These are phyloP conservation scores for Pyrrhoderma noxium DNA, from an alignment of 1,284 basidiomycete genomes.

Conservation along the genomic window DNA sequence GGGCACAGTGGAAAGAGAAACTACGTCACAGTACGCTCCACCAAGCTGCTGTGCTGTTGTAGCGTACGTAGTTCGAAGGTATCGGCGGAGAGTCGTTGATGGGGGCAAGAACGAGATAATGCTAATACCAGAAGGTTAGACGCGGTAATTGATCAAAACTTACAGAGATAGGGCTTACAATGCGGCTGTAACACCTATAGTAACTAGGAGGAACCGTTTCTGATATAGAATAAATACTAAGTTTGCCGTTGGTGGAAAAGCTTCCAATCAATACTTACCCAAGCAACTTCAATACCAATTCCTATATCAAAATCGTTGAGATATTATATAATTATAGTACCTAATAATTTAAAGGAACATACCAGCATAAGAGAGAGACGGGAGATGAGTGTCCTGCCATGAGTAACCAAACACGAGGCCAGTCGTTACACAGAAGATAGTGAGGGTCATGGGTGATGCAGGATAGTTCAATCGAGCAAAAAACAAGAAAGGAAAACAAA, in stretches of 20 bases:
- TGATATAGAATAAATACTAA: constrained; percentile 22
- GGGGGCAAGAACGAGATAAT: constrained; percentile 65
- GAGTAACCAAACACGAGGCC: constrained; percentile 69
- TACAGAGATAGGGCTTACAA: constrained; percentile 38
- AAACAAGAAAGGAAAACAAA: constrained; percentile 68
- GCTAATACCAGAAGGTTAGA: constrained; percentile 28
- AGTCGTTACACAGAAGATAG: constrained; percentile 70
- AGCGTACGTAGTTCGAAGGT: constrained; percentile 54
- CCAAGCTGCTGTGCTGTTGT: constrained; percentile 59
- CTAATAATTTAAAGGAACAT: constrained; percentile 20
- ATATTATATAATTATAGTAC: not conserved
- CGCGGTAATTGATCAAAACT: not conserved
- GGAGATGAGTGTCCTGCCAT: constrained; percentile 51
- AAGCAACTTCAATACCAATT: constrained; percentile 51
- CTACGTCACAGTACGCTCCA: constrained; percentile 56
- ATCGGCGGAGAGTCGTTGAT: constrained; percentile 60
- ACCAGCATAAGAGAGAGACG: constrained; percentile 40
- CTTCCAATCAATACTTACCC: constrained; percentile 36
- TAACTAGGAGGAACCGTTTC: constrained; percentile 58
- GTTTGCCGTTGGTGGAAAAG: not conserved
- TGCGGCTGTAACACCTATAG: constrained; percentile 53
- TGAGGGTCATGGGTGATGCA: constrained; percentile 60
- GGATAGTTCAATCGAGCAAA: constrained; percentile 69
- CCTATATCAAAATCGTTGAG: constrained; percentile 11
- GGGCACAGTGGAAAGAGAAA: constrained; percentile 53